Evolutionary conservation across 1,284 basidiomycete species (phyloP).

Genomic region (Fistulinella cinereoalba): DNA sequence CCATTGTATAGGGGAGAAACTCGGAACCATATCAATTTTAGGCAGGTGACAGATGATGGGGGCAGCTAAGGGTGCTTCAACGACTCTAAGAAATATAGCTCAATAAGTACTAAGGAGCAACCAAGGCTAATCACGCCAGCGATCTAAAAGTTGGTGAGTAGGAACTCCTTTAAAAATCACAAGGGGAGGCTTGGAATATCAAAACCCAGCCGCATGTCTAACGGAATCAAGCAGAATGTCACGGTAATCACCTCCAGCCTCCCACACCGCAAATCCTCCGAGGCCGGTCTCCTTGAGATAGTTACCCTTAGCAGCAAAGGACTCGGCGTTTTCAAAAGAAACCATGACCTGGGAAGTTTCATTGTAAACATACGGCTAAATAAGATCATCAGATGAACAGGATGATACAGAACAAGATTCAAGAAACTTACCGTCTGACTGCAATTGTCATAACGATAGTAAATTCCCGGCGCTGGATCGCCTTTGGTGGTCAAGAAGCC

Average conservation of each 20-base stretch:
- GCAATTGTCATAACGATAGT: constrained; percentile 42
- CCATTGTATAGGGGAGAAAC: no score
- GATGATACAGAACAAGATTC: neutral
- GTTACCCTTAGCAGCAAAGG: constrained; percentile 54
- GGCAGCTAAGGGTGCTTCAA: no score
- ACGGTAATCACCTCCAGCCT: constrained; percentile 52
- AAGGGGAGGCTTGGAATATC: neutral
- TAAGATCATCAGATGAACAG: neutral
- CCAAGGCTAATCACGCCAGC: no score
- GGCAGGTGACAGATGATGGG: no score
- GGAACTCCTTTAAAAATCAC: neutral
- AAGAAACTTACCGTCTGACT: constrained; percentile 42
- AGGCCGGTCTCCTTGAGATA: constrained; percentile 46
- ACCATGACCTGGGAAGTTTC: constrained; percentile 34
- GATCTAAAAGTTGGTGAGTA: neutral
- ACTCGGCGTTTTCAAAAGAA: constrained; percentile 37
- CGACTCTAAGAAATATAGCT: no score
- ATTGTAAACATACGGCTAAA: constrained; percentile 46
- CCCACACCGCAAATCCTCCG: constrained; percentile 55
- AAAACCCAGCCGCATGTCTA: constrained; percentile 38
- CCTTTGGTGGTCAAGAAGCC: constrained; percentile 42
- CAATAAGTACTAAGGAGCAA: no score
- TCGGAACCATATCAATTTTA: no score
- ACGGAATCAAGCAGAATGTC: constrained; percentile 52
- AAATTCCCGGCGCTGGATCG: constrained; percentile 36